Conservation (phyloP, 768 basidiomycete species). For the Naganishia vaughanmartiniae region DNA sequence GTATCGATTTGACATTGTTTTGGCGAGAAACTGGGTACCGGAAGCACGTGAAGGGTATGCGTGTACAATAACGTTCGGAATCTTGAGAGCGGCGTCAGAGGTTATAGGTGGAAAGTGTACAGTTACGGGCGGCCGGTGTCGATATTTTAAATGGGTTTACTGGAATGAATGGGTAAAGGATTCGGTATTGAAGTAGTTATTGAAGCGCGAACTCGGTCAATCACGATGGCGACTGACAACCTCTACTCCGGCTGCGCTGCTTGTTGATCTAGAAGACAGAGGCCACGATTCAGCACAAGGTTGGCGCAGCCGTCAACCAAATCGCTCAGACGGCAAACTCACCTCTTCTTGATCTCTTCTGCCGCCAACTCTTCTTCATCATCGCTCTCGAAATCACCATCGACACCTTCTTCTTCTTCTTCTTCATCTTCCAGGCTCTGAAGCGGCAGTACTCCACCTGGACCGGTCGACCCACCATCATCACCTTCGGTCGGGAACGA, state of each 20-base stretch:
- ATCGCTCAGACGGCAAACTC: background rate
- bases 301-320: background rate
- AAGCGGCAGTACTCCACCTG: background rate
- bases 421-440: conserved; percentile 20
- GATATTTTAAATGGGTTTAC: background rate
- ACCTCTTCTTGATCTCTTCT: conserved; percentile 28
- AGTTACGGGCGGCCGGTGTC: background rate
- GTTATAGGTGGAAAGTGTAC: background rate
- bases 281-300: background rate
- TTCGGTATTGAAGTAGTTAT: background rate
- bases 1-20: no score
- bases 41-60: background rate
- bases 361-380: conserved; percentile 28
- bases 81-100: background rate
- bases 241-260: conserved; percentile 50
- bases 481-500: conserved; percentile 29
- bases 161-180: background rate
- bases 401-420: conserved; percentile 24
- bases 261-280: conserved; percentile 40
- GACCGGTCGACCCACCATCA: conserved; percentile 28
- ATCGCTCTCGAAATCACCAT: conserved; percentile 31
- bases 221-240: conserved; percentile 45
- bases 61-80: background rate
- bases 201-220: background rate
- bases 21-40: background rate